Base-by-base conservation (phyloP, 129 eudicot genomes). In the Pulicaria dysenterica region DNA sequence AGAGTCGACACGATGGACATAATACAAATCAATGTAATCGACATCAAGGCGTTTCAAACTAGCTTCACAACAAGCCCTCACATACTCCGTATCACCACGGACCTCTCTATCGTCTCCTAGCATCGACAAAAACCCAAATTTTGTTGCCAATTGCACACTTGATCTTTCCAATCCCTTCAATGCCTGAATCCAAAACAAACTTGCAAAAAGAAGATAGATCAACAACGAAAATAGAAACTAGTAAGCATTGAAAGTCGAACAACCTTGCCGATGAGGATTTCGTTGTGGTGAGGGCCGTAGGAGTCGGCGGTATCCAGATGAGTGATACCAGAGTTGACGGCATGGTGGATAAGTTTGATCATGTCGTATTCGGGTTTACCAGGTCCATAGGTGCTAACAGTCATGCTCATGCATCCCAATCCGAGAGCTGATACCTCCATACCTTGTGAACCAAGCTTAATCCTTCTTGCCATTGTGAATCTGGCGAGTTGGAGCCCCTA, bases 361-460 rank as follows among this genome's bases (percentile, higher is more conserved):
- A 80, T 84, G 47, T 84, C 85, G 12, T 75, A 45, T 16, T 84
- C 89, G 11, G 83, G 81, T 67, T 84, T 84, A 0, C 66, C 59
- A 3, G 77, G 82, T 63, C 89, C 79, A 43, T 84, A 80, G 63
- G 1, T 2, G 7, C 70, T 39, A 49, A 51, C 64, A 47, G 83
- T 79, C 84, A 85, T 58, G 5, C 75, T 75, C 84, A 77, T 70
- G 41, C 89, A 85, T 7, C 89, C 89, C 11, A 85, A 76, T 3
- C 89, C 89, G 31, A 79, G 80, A 8, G 74, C 75, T 3, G 90
- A 85, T 24, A 79, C 89, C 49, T 82, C 84, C 50, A 85, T 67
- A 10, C 89, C 89, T 58, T 82, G 80, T 15, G 90, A 85, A 5
- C 90, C 90, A 64, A 85, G 80, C 75, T 85, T 85, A 31, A 82